Evolutionary conservation across 352 stramenopile genomes (phyloP).

Genomic region (Phytophthora lateralis): DNA sequence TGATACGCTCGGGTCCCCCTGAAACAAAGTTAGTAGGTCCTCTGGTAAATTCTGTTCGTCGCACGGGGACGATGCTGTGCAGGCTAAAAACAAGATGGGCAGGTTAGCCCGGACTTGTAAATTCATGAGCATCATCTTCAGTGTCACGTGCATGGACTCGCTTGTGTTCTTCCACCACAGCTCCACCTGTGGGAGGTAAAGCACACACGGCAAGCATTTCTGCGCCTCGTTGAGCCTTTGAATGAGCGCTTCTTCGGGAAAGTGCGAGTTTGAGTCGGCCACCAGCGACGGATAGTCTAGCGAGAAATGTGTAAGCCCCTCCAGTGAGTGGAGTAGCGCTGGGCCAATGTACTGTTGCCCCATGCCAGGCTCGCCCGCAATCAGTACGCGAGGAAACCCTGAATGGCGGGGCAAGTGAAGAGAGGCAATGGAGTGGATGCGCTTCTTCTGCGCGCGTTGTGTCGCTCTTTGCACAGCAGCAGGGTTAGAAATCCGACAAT

Average conservation of each 20-base stretch:
- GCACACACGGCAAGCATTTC: slow-evolving; percentile 77
- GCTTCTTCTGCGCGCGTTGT: slow-evolving; percentile 35
- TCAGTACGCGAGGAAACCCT: slow-evolving; percentile 73
- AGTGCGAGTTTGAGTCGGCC: slow-evolving; percentile 65
- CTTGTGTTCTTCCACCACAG: slow-evolving; percentile 77
- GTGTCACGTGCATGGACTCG: slow-evolving; percentile 70
- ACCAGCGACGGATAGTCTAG: slow-evolving; percentile 83
- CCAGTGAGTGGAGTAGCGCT: slow-evolving; percentile 71
- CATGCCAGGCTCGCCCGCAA: slow-evolving; percentile 66
- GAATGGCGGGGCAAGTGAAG: slow-evolving; percentile 56
- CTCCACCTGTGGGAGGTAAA: slow-evolving; percentile 81
- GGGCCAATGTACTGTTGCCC: slow-evolving; percentile 74
- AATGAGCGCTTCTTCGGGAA: slow-evolving; percentile 81
- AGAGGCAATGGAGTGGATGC: slow-evolving; percentile 28
- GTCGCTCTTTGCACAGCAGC: slow-evolving; percentile 31
- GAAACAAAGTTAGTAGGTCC: slow-evolving; percentile 65
- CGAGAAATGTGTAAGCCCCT: slow-evolving; percentile 80
- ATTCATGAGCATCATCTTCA: slow-evolving; percentile 86
- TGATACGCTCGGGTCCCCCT: slow-evolving; percentile 43
- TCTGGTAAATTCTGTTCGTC: slow-evolving; percentile 41
- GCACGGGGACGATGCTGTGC: slow-evolving; percentile 48
- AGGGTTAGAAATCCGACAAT: slow-evolving; percentile 44
- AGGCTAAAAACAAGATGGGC: slow-evolving; percentile 80
- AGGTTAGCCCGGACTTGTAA: slow-evolving; percentile 73
- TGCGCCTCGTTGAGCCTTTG: slow-evolving; percentile 71